Conservation (phyloP, 352 stramenopile species). For the Phytopythium sindhum region DNA sequence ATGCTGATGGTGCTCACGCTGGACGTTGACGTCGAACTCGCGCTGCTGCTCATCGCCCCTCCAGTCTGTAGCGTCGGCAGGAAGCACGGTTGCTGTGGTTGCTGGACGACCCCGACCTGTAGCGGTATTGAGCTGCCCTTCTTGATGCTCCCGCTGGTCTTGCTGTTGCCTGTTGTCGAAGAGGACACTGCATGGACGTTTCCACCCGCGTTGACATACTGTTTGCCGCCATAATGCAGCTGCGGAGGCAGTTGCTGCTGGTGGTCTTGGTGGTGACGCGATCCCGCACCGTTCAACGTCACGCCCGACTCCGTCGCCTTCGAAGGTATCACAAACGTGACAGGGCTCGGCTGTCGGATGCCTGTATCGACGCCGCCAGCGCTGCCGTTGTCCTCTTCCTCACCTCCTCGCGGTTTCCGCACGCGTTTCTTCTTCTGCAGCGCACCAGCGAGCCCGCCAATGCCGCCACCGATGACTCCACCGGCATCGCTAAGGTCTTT, state of each 20-base stretch:
- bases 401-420: constrained; percentile 32
- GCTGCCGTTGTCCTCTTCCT: not conserved
- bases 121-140: not conserved
- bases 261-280: constrained; percentile 3
- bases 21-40: constrained; percentile 26
- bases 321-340: constrained; percentile 9
- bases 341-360: constrained; percentile 7
- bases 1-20: constrained; percentile 18
- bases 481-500: constrained; percentile 62
- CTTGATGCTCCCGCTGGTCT: not conserved
- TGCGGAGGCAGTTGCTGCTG: constrained; percentile 6
- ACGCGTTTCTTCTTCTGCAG: constrained; percentile 57
- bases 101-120: constrained; percentile 1
- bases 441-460: constrained; percentile 7
- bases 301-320: not conserved
- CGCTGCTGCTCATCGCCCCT: constrained; percentile 21
- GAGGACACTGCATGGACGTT: not conserved
- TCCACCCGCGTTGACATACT: not conserved
- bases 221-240: constrained; percentile 2
- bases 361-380: not conserved
- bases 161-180: not conserved
- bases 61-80: constrained; percentile 25
- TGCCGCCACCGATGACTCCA: constrained; percentile 6
- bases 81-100: constrained; percentile 19
- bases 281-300: not conserved